These are phyloP conservation scores for Cetradonia linearis DNA, from an alignment of 495 filamentous ascomycete genomes.

Conservation along the genomic window DNA sequence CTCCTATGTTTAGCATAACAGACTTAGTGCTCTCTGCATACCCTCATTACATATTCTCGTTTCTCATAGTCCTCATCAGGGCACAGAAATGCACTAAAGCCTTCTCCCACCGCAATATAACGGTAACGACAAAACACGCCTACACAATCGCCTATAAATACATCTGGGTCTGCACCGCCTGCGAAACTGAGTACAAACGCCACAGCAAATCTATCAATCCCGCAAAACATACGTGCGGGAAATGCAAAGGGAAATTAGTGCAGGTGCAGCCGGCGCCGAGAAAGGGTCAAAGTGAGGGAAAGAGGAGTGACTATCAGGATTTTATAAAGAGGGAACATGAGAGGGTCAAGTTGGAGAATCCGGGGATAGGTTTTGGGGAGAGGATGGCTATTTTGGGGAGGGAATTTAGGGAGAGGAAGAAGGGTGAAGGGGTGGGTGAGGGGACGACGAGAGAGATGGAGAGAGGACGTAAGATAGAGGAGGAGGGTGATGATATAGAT, in stretches of 20 bases:
- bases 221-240: conserved; percentile 53
- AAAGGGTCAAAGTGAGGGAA: conserved; percentile 26
- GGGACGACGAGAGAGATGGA: not conserved
- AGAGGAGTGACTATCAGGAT: conserved; percentile 47
- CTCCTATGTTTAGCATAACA: not conserved
- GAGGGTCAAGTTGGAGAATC: conserved; percentile 20
- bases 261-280: conserved; percentile 75
- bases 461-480: not conserved
- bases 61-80: conserved; percentile 23
- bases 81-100: conserved; percentile 39
- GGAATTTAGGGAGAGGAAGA: conserved; percentile 22
- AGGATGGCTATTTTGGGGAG: conserved; percentile 22
- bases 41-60: not conserved
- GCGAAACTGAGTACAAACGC: conserved; percentile 56
- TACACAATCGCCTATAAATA: conserved; percentile 89
- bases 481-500: conserved; percentile 32
- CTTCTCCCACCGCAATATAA: conserved; percentile 45
- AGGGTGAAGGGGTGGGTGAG: not conserved
- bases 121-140: conserved; percentile 75
- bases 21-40: not conserved
- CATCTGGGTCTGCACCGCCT: conserved; percentile 66
- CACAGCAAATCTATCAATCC: conserved; percentile 78
- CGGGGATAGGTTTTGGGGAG: conserved; percentile 18
- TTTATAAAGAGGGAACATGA: conserved; percentile 40
- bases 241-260: conserved; percentile 53